Evolutionary conservation across 192 early-diverging fungal genomes (phyloP).

Genomic region (Mortierella claussenii): DNA sequence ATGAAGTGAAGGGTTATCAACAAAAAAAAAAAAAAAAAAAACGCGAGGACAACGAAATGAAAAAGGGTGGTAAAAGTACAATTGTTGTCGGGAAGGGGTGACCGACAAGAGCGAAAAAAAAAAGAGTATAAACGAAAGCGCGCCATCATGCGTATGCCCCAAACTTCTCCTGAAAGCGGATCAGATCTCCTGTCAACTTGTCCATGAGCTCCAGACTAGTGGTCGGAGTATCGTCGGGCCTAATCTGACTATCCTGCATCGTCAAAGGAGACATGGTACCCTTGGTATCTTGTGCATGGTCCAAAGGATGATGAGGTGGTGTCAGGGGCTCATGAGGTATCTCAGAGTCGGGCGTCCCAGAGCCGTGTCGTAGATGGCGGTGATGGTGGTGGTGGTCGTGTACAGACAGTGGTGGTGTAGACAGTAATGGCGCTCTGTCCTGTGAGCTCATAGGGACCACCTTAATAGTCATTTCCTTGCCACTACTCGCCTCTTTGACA

Average conservation of each 20-base stretch:
- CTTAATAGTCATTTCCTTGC: conserved; percentile 39
- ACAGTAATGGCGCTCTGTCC: conserved; percentile 14
- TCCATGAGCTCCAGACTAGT: conserved; percentile 64
- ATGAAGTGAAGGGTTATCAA: too few relatives aligned
- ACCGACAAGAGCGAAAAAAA: too few relatives aligned
- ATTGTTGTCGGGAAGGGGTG: too few relatives aligned
- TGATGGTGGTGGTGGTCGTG: conserved; percentile 36
- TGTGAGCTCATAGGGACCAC: conserved; percentile 10
- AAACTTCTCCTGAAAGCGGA: conserved; percentile 63
- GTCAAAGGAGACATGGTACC: not conserved
- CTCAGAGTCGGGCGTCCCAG: conserved; percentile 15
- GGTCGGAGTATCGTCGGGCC: not conserved
- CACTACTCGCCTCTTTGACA: not conserved
- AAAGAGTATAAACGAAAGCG: too few relatives aligned
- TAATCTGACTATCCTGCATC: too few relatives aligned
- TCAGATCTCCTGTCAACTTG: conserved; percentile 59
- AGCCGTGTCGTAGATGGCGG: conserved; percentile 7
- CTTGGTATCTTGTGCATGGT: not conserved
- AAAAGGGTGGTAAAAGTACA: too few relatives aligned
- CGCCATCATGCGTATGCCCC: conserved; percentile 32
- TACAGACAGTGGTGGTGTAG: conserved; percentile 42
- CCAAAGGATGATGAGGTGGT: conserved; percentile 42
- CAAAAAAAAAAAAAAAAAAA: too few relatives aligned
- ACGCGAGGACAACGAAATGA: too few relatives aligned
- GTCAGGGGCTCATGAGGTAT: conserved; percentile 38